phyloP scores from a whole-genome alignment of 139 green algal genomes.

The Coccomyxa sp. region DNA sequence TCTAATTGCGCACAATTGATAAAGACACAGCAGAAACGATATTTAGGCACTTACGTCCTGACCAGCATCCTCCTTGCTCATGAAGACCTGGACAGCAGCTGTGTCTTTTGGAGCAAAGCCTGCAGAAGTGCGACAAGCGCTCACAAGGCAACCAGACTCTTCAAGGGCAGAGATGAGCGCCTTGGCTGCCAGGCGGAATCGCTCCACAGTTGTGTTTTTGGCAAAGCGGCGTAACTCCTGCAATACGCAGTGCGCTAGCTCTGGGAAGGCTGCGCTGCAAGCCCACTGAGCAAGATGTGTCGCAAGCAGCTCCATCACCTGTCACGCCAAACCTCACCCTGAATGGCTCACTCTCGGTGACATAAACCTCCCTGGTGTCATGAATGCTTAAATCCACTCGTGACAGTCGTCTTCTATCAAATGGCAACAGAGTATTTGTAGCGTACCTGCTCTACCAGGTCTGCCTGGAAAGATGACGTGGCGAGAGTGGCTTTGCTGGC shows the following conservation, averaged over 20 bases:
- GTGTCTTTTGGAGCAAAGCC: constrained; percentile 76
- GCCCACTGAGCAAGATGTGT: constrained; percentile 79
- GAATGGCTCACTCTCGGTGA: neutral
- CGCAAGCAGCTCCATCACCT: constrained; percentile 74
- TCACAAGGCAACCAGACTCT: constrained; percentile 62
- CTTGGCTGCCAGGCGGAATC: constrained; percentile 47
- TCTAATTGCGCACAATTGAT: neutral
- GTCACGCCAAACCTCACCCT: neutral
- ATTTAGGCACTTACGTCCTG: constrained; percentile 23
- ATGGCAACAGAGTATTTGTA: neutral
- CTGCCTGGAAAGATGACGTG: constrained; percentile 69
- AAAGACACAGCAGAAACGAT: neutral
- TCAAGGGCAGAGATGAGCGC: constrained; percentile 57
- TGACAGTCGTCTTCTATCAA: neutral
- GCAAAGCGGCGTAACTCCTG: constrained; percentile 71
- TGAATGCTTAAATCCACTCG: neutral
- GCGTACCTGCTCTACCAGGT: constrained; percentile 64
- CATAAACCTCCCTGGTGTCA: neutral
- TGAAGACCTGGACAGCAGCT: constrained; percentile 40
- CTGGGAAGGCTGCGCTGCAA: constrained; percentile 78
- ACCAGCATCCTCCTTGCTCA: constrained; percentile 29
- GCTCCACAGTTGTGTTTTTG: constrained; percentile 71
- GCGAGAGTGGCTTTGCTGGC: constrained; percentile 49
- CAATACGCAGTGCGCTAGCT: constrained; percentile 71
- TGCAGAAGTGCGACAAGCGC: constrained; percentile 47